Evolutionary conservation across 1,139 yeast genomes (phyloP).

Genomic region (Suhomyces choctaworum): DNA sequence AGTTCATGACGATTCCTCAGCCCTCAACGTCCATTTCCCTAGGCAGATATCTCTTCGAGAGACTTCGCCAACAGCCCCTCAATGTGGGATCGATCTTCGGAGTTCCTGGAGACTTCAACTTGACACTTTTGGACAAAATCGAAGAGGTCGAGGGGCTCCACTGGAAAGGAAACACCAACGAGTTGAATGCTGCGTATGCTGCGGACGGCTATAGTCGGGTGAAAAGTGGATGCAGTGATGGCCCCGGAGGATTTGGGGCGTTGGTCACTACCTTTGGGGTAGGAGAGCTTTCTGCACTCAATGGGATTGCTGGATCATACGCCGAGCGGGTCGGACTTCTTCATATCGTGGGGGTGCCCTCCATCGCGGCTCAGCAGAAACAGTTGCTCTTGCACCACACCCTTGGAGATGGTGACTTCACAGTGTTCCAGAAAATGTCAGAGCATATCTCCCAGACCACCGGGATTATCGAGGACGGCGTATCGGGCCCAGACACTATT

Average conservation of each 20-base stretch:
- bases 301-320: conserved; percentile 59
- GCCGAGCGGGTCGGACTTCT: conserved; percentile 61
- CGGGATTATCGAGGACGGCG: conserved; percentile 59
- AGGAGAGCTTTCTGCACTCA: conserved; percentile 59
- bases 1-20: too few species aligned
- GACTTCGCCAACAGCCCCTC: conserved; percentile 37
- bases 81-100: conserved; percentile 43
- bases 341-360: conserved; percentile 54
- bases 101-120: conserved; percentile 65
- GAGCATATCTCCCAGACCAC: conserved; percentile 66
- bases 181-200: conserved; percentile 70
- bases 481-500: conserved; percentile 63
- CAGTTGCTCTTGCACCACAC: conserved; percentile 43
- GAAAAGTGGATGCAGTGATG: conserved; percentile 47
- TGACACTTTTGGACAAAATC: conserved; percentile 64
- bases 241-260: conserved; percentile 52
- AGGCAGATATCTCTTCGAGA: conserved; percentile 45
- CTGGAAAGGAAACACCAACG: conserved; percentile 75
- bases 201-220: conserved; percentile 73
- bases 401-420: conserved; percentile 47
- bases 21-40: conserved; percentile 35
- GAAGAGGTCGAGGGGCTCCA: conserved; percentile 50
- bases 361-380: conserved; percentile 38
- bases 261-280: conserved; percentile 69
- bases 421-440: conserved; percentile 51